Evolutionary conservation across 768 basidiomycete species (phyloP).

Genomic region (Calvatia gigantea): DNA sequence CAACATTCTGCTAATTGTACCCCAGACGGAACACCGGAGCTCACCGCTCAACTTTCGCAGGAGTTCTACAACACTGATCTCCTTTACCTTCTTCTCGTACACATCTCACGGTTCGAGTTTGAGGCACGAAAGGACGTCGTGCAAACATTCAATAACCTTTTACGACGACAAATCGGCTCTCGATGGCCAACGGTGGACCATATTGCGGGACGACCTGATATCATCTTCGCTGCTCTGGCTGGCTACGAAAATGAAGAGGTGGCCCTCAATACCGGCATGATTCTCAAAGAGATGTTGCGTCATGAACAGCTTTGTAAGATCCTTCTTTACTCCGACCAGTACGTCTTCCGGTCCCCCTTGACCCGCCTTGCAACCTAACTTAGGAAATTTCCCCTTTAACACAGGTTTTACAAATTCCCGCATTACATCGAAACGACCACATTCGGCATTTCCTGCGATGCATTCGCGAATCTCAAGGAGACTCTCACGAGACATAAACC

Average conservation of each 20-base stretch:
- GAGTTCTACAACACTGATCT: conserved; percentile 93
- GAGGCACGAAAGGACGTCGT: conserved; percentile 88
- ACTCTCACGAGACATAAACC: conserved; percentile 95
- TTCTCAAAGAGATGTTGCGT: conserved; percentile 93
- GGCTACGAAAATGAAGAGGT: conserved; percentile 96
- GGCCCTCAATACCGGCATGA: conserved; percentile 97
- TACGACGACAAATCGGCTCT: conserved; percentile 87
- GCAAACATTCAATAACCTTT: conserved; percentile 85
- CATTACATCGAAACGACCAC: conserved; percentile 97
- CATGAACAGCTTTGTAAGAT: conserved; percentile 91
- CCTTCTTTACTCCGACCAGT: conserved; percentile 92
- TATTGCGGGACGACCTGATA: conserved; percentile 68
- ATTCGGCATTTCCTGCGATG: conserved; percentile 97
- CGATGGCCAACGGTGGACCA: conserved; percentile 98
- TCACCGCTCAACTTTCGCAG: conserved; percentile 91
- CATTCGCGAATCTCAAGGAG: conserved; percentile 97
- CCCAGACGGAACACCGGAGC: conserved; percentile 80
- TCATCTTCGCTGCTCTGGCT: conserved; percentile 78
- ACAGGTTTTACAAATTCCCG: conserved; percentile 93
- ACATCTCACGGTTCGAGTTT: conserved; percentile 88
- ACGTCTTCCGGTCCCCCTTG: conserved; percentile 30
- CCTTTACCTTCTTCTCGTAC: conserved; percentile 72
- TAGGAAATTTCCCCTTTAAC: conserved; percentile 9
- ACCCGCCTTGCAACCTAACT: conserved; percentile 7
- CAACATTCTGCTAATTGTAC: conserved; percentile 5